Percentiles rank a stretch among this genome's conserved stretches.
phyloP scores from a whole-genome alignment of 192 early-diverging fungal genomes.

The Coemansia sp. region DNA sequence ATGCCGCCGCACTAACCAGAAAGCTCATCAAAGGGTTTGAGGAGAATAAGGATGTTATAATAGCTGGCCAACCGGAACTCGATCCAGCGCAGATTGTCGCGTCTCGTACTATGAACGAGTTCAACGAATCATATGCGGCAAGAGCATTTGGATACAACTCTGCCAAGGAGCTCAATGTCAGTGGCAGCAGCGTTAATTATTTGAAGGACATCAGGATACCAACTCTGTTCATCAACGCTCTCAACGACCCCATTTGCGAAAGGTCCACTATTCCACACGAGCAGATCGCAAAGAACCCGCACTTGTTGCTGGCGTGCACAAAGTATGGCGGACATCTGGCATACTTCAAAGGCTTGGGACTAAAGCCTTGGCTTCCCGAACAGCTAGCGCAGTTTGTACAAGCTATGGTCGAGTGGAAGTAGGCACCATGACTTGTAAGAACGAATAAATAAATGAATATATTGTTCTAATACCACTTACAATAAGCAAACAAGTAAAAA shows the following conservation, averaged over 20 bases:
- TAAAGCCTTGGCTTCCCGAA: constrained; percentile 62
- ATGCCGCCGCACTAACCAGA: constrained; percentile 61
- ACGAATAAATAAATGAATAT: not conserved
- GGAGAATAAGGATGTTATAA: constrained; percentile 52
- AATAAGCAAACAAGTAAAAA: not conserved
- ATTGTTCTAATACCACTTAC: not conserved
- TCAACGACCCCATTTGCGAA: constrained; percentile 88
- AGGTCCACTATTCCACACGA: constrained; percentile 68
- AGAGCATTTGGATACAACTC: constrained; percentile 75
- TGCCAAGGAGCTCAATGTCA: constrained; percentile 75
- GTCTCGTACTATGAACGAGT: constrained; percentile 71
- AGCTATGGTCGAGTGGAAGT: constrained; percentile 44
- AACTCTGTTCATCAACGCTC: constrained; percentile 79
- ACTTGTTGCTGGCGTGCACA: constrained; percentile 80
- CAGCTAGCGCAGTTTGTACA: constrained; percentile 63
- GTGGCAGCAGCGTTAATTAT: constrained; percentile 61
- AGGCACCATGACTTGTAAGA: not conserved
- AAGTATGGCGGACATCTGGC: constrained; percentile 88
- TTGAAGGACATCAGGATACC: constrained; percentile 72
- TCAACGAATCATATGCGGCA: constrained; percentile 78
- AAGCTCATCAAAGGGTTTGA: constrained; percentile 57
- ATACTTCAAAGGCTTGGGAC: constrained; percentile 58
- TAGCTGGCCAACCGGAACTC: constrained; percentile 48
- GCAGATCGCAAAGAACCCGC: constrained; percentile 79
- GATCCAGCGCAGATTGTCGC: constrained; percentile 49